Conservation (phyloP, 1,139 yeast species). For the Protomyces arabidopsidicola region DNA sequence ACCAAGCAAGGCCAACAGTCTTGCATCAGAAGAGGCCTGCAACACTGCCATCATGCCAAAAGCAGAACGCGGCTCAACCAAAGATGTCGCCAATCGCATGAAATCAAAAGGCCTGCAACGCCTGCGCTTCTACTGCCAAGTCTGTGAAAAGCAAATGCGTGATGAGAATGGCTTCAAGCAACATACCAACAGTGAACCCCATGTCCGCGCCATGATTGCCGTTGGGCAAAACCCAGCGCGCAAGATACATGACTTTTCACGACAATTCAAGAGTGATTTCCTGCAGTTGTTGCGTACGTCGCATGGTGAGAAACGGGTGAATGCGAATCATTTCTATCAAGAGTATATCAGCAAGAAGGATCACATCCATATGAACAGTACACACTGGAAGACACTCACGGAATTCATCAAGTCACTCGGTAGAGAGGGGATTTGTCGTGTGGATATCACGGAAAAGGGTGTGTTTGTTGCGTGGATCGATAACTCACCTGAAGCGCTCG, state of each 20-base stretch:
- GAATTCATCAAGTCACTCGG: conserved; percentile 66
- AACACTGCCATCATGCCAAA: conserved; percentile 22
- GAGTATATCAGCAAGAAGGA: conserved; percentile 71
- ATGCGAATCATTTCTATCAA: conserved; percentile 83
- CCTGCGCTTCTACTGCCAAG: conserved; percentile 81
- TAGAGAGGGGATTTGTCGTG: conserved; percentile 54
- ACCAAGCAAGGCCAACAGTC: not conserved
- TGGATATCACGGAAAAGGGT: conserved; percentile 48
- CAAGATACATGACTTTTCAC: conserved; percentile 58
- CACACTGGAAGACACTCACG: conserved; percentile 69
- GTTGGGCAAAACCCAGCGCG: conserved; percentile 46
- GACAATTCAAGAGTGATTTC: conserved; percentile 60
- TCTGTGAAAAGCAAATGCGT: conserved; percentile 87
- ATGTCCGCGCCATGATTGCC: conserved; percentile 51
- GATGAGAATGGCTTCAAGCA: conserved; percentile 94
- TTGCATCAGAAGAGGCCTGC: not conserved
- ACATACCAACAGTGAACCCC: conserved; percentile 75
- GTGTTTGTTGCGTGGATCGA: conserved; percentile 53
- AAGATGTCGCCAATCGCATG: conserved; percentile 68
- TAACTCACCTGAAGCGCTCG: conserved; percentile 46
- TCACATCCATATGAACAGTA: conserved; percentile 87
- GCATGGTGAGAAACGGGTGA: conserved; percentile 78
- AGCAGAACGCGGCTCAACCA: conserved; percentile 80
- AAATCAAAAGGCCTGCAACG: conserved; percentile 82
- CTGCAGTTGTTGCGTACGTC: conserved; percentile 55